Evolutionary conservation across 345 rosid species (phyloP).

Genomic region (Angophora floribunda): DNA sequence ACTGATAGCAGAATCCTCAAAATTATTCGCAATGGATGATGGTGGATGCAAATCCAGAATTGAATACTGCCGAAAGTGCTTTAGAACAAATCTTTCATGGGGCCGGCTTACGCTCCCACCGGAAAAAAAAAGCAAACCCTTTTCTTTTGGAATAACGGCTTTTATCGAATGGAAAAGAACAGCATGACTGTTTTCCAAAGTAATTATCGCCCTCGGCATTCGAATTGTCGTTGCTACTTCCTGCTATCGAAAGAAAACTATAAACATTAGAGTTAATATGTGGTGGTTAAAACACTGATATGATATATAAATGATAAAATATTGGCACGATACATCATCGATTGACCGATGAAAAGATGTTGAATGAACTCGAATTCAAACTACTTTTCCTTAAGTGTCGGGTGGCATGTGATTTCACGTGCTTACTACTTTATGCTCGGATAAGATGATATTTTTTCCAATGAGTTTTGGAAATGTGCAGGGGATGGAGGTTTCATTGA

Average conservation of each 20-base stretch:
- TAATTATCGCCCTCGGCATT: not conserved
- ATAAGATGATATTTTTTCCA: not conserved
- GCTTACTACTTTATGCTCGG: accelerated
- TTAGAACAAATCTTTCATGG: not conserved
- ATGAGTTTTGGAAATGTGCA: not conserved
- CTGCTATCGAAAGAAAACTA: not conserved
- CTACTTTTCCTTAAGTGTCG: not conserved
- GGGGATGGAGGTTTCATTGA: not conserved
- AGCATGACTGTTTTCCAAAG: not conserved
- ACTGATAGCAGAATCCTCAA: not conserved
- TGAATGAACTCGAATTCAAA: not conserved
- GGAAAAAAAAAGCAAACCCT: not conserved
- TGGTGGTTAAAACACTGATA: too few relatives aligned
- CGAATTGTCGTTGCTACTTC: not conserved
- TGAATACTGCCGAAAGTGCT: not conserved
- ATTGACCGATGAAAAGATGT: not conserved
- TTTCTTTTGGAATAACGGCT: not conserved
- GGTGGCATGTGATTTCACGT: not conserved
- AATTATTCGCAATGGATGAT: not conserved
- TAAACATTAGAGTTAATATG: too few relatives aligned
- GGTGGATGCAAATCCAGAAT: not conserved
- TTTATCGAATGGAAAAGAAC: not conserved
- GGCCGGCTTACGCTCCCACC: not conserved
- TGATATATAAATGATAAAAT: not conserved
- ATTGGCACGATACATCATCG: not conserved